Percentiles rank a stretch among this genome's conserved stretches.
These are phyloP conservation scores for Mycena vitilis DNA, from an alignment of 768 basidiomycete species.

Conservation along the genomic window DNA sequence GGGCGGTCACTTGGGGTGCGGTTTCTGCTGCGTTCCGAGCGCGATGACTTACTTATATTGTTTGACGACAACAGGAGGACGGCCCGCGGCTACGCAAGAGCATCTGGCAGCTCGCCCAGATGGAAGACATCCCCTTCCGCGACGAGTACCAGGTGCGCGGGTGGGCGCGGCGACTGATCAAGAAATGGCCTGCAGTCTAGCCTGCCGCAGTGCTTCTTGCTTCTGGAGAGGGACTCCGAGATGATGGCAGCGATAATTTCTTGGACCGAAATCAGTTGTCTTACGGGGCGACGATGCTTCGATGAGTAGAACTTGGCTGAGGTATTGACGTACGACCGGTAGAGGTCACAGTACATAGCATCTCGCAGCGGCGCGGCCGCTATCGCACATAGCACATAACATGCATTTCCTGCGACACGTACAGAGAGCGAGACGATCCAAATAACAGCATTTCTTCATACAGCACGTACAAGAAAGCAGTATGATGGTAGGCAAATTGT, in stretches of 20 bases:
- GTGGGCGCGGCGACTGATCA: constrained; percentile 14
- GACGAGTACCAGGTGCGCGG: constrained; percentile 25
- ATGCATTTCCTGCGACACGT: too few species aligned
- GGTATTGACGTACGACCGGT: too few species aligned
- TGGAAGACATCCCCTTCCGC: constrained; percentile 34
- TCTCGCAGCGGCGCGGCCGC: too few species aligned
- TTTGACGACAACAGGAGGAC: constrained; percentile 9
- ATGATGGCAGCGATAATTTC: not conserved
- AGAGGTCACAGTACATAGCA: too few species aligned
- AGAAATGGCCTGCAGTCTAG: constrained; percentile 22
- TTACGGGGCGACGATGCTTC: not conserved
- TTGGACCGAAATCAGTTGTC: not conserved
- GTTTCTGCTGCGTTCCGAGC: not conserved
- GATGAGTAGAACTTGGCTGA: not conserved
- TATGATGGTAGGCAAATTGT: too few species aligned
- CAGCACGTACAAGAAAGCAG: too few species aligned
- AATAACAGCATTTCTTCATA: too few species aligned
- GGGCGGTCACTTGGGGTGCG: constrained; percentile 23
- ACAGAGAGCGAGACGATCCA: too few species aligned
- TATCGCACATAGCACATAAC: too few species aligned
- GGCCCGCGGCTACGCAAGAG: constrained; percentile 19
- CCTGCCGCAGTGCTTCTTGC: too few species aligned
- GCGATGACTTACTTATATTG: not conserved
- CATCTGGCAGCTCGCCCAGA: constrained; percentile 24
- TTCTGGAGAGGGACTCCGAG: not conserved